Evolutionary conservation across 371 early-diverging fungal genomes (phyloP), one percentile per base, ranked within the genome.

Genomic region (Syncephalis plumigaleata): DNA sequence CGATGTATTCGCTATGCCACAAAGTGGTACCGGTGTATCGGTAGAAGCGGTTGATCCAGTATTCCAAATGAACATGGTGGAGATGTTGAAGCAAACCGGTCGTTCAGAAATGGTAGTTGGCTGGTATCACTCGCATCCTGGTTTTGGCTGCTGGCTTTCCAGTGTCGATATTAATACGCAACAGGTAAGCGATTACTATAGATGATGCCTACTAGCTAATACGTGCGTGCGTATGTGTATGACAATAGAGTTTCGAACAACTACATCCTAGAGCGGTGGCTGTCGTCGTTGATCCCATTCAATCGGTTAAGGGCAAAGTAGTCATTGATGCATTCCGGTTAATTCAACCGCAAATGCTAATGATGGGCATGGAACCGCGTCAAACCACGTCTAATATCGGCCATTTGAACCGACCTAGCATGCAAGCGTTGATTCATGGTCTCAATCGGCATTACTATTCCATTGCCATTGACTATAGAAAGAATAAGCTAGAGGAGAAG

Each of bases 1-100:
- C 38, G 99, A 99, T 67, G 99, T 99, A 36, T 99, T 99, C 79
- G 98, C 99, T 15, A 99, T 99, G 99, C 99, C 99, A 36, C 99
- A 99, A 64, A 88, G 88, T 52, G 99, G 99, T 50, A 99, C 99
- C 1, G 95, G 98, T 20, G 99, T 99, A 3, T 95, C 96, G 3
- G 99, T 99, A 23, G 99, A 99, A 66, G 96, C 99, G 17, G 98
- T 99, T 3, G 99, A 99, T 67, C 97, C 93, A 16, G 99, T 97
- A 3, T 99, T 98, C 66, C 99, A 99, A 64, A 94, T 96, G n/a
- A 91, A 94, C 60, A 99, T 99, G 99, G 76, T 98, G 85, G 98
- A 98, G 46, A 94, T 98, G 91, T 71, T 99, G 53, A 96, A 94
- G 68, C 92, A 95, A 54, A 98, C 98, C 37, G 99, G 99, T 61